A percentile compares a stretch with the other conserved stretches of the same genome.
Conservation (phyloP, 139 green algal species). For the Volvox africanus region DNA sequence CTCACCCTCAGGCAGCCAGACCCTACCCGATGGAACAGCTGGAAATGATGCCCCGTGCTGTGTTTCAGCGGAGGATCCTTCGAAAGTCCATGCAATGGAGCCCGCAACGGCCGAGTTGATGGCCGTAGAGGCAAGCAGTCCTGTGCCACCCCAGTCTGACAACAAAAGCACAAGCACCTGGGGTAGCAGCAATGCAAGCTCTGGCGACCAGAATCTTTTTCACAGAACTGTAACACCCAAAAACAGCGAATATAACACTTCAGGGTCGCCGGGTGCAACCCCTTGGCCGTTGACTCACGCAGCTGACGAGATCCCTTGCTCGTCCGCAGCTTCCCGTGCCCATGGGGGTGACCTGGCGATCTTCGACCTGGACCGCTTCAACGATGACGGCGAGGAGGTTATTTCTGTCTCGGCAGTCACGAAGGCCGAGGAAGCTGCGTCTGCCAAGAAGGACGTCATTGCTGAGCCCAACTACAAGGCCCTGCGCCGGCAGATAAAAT, state of each 20-base stretch:
- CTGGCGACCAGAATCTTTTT: too few species aligned
- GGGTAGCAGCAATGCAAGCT: neutral
- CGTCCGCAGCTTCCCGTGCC: neutral
- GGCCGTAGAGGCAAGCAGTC: neutral
- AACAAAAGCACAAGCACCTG: neutral
- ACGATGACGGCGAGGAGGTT: constrained; percentile 12
- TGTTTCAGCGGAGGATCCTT: neutral
- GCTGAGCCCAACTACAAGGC: neutral
- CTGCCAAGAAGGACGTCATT: neutral
- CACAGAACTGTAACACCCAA: too few species aligned
- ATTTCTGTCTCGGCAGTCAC: neutral
- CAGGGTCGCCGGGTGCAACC: neutral
- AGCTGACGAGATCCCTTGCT: neutral
- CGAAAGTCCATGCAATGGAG: neutral
- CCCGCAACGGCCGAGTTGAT: neutral
- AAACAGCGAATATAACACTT: too few species aligned
- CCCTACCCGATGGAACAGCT: neutral
- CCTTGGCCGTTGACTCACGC: neutral
- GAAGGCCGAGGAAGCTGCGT: neutral
- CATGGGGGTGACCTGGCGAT: neutral
- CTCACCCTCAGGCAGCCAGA: neutral
- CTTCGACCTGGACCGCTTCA: constrained; percentile 5
- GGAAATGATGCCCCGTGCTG: neutral
- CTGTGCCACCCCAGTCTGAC: neutral
- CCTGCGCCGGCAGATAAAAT: neutral